A percentile compares a stretch with the other conserved stretches of the same genome.
Conservation (phyloP, 306 rosid species). For the Quercus cerris region DNA sequence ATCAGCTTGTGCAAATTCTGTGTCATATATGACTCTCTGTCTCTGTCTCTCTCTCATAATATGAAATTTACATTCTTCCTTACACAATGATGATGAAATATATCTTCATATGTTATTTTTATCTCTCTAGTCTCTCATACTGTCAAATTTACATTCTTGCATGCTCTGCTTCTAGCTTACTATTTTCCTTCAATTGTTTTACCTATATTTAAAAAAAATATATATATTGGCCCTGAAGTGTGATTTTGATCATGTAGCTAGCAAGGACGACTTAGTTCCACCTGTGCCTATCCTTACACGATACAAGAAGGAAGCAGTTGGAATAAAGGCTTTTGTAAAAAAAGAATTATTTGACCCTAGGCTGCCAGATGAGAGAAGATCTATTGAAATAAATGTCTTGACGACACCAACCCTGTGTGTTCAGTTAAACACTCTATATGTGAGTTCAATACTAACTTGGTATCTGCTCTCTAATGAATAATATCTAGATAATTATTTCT, state of each 20-base stretch:
- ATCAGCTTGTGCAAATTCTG: background rate
- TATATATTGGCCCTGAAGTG: constrained; percentile 7
- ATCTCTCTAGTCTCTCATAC: background rate
- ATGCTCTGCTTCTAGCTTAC: constrained; percentile 10
- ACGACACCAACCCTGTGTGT: constrained; percentile 84
- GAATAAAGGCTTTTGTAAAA: constrained; percentile 96
- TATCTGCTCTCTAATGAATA: background rate
- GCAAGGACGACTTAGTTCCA: constrained; percentile 88
- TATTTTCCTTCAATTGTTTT: background rate
- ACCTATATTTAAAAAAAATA: too few relatives aligned
- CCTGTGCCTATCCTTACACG: constrained; percentile 93
- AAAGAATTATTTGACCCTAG: constrained; percentile 91
- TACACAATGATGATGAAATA: background rate
- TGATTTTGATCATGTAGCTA: constrained; percentile 54
- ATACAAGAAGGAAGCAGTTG: constrained; percentile 72
- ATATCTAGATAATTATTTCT: constrained; percentile 7
- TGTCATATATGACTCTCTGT: background rate
- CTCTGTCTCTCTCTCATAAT: background rate
- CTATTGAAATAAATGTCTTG: constrained; percentile 68
- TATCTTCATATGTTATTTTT: background rate
- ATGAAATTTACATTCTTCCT: background rate
- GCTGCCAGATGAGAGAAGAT: constrained; percentile 71
- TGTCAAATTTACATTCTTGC: constrained; percentile 10
- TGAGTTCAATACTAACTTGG: constrained; percentile 48
- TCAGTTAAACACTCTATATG: constrained; percentile 87